These are phyloP conservation scores for Kodamaea fungicola DNA, from an alignment of 1,139 yeast genomes.

Conservation along the genomic window DNA sequence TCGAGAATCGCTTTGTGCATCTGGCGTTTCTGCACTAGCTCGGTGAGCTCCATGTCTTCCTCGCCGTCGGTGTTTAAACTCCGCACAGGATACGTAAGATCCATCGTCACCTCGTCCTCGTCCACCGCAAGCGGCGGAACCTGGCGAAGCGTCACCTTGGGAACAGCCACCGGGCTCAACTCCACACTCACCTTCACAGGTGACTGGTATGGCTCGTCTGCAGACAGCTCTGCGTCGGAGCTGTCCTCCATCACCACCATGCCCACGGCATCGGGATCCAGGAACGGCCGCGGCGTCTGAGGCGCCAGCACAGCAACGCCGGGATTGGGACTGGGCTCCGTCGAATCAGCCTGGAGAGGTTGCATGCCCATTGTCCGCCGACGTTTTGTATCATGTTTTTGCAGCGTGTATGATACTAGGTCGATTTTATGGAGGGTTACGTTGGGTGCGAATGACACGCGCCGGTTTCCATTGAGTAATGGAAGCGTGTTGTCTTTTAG, in stretches of 20 bases:
- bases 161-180: conserved; percentile 7
- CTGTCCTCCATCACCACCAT: conserved; percentile 12
- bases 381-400: conserved; percentile 11
- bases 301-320: not conserved
- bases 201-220: conserved; percentile 1
- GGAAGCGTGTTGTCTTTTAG: conserved; percentile 26
- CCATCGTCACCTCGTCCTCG: conserved; percentile 13
- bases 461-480: conserved; percentile 28
- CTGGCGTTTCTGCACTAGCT: not conserved
- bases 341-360: conserved; percentile 4
- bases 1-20: not conserved
- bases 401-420: conserved; percentile 29
- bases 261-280: conserved; percentile 7
- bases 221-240: conserved; percentile 8
- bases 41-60: conserved; percentile 4
- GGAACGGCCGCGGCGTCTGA: not conserved
- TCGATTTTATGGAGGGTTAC: conserved; percentile 69
- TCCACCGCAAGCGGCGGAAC: conserved; percentile 3
- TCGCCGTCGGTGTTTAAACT: conserved; percentile 5
- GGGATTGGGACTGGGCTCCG: not conserved
- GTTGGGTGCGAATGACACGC: conserved; percentile 77
- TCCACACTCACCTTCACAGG: conserved; percentile 3
- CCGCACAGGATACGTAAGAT: conserved; percentile 9
- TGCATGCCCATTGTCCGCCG: conserved; percentile 13
- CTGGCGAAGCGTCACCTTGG: conserved; percentile 2